phyloP scores from a whole-genome alignment of 192 early-diverging fungal species.

The Umbelopsis ramanniana region DNA sequence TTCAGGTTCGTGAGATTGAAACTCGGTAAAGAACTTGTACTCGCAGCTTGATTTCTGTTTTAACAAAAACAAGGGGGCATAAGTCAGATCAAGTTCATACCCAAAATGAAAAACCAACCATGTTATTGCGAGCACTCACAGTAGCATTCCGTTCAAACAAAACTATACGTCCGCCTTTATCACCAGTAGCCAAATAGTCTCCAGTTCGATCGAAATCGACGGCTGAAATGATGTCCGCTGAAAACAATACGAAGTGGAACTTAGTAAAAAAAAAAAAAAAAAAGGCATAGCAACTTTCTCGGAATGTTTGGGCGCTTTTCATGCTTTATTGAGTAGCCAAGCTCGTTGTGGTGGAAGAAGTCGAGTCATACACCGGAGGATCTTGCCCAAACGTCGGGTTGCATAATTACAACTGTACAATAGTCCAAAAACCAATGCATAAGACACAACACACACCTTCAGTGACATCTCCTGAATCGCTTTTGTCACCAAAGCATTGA shows the following conservation, averaged over 20 bases:
- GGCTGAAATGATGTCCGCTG: conserved; percentile 94
- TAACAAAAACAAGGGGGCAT: neutral
- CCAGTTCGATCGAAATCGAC: conserved; percentile 93
- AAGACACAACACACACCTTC: conserved; percentile 69
- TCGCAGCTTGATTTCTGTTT: conserved; percentile 91
- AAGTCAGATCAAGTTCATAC: neutral
- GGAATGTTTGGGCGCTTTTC: neutral
- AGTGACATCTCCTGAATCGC: conserved; percentile 91
- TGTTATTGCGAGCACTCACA: conserved; percentile 54
- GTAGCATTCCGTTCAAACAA: conserved; percentile 89
- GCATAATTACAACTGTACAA: neutral
- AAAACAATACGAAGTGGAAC: neutral
- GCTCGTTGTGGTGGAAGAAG: too few relatives aligned
- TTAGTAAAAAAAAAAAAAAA: neutral
- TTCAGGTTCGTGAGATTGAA: conserved; percentile 96
- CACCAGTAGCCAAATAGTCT: conserved; percentile 90
- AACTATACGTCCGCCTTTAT: conserved; percentile 91
- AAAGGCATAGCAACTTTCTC: neutral
- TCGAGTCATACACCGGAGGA: neutral
- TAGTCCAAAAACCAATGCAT: neutral
- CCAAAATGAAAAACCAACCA: neutral
- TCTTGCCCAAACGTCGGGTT: neutral
- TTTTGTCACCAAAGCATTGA: conserved; percentile 96
- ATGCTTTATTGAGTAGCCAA: too few relatives aligned
- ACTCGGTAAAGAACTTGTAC: conserved; percentile 96